phyloP scores from a whole-genome alignment of 306 rosid genomes.

The Cucumis hystrix region DNA sequence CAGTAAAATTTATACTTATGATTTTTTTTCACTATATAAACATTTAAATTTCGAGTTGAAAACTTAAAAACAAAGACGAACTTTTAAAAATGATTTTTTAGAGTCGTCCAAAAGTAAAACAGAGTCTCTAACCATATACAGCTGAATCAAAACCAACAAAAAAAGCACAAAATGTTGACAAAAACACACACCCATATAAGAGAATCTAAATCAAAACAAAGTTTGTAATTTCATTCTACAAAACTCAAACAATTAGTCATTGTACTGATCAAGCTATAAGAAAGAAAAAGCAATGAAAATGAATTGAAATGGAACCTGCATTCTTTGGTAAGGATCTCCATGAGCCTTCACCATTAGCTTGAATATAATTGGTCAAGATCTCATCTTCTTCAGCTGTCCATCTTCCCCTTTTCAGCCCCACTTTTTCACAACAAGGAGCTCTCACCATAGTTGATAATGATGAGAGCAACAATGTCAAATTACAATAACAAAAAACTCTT shows the following conservation, averaged over 20 bases:
- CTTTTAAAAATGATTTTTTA: too few species aligned
- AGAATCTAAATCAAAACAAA: neutral
- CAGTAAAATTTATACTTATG: too few species aligned
- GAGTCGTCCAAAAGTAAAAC: too few species aligned
- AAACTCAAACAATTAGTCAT: neutral
- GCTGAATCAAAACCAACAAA: too few species aligned
- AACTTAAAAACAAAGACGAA: too few species aligned
- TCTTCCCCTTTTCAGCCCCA: constrained; percentile 67
- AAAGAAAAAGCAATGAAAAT: constrained; percentile 20
- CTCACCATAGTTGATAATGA: constrained; percentile 41
- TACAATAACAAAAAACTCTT: neutral
- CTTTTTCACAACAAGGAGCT: constrained; percentile 78
- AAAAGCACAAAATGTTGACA: neutral
- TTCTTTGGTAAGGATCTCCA: constrained; percentile 83
- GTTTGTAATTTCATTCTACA: neutral
- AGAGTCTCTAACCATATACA: too few species aligned
- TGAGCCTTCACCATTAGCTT: constrained; percentile 65
- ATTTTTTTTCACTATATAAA: too few species aligned
- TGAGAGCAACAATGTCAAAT: neutral
- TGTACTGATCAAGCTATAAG: neutral
- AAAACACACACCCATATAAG: neutral
- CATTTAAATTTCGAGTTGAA: too few species aligned
- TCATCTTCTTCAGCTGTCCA: constrained; percentile 75
- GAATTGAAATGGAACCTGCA: constrained; percentile 34
- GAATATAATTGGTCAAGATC: constrained; percentile 39